Evolutionary conservation across 352 stramenopile species (phyloP), one percentile per base, ranked within the genome.

Genomic region (Phytophthora fragariaefolia): DNA sequence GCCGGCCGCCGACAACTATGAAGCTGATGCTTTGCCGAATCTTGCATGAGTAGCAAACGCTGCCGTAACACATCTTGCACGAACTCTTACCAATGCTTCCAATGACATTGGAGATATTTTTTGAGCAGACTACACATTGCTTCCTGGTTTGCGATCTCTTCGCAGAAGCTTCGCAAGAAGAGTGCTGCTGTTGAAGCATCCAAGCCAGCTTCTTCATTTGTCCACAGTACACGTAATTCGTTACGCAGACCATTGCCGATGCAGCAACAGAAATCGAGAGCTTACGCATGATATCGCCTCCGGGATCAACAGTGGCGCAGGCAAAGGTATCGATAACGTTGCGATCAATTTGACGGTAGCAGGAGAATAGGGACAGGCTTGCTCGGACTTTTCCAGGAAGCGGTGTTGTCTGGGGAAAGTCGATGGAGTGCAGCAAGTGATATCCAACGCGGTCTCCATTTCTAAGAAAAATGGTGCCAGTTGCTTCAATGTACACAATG

Each of bases 201-300:
- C 80, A 89, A 43, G 74, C 52, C 24, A 87, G 65, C 55, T 87
- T 89, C 53, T 82, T 82, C 76, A 85, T 83, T 45, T 83, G 76
- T 0, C 68, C 71, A 52, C 76, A 89, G 42, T 82, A 69, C 24
- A 83, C 69, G 66, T 72, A 74, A 9, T 71, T 62, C 7, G 61
- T 69, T 0, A 61, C 47, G 12, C 74, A 73, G 7, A 84, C 36
- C 32, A 89, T 60, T 3, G 46, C 54, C 6, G 77, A 61, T 3
- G 66, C 63, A 5, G 54, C 62, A 3, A 75, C 68, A 10, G 53
- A 63, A 2, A 73, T 38, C 9, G 73, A 43, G 1, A 77, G 46
- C 1, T 58, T 60, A 4, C 74, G 72, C 42, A 75, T 54, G 10
- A 87, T 52, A 1, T 72, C 58, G 13, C 72, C 74, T 3, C 58